Conservation (phyloP, 2,329 filamentous ascomycete species). For the Coniochaeta ligniaria region DNA sequence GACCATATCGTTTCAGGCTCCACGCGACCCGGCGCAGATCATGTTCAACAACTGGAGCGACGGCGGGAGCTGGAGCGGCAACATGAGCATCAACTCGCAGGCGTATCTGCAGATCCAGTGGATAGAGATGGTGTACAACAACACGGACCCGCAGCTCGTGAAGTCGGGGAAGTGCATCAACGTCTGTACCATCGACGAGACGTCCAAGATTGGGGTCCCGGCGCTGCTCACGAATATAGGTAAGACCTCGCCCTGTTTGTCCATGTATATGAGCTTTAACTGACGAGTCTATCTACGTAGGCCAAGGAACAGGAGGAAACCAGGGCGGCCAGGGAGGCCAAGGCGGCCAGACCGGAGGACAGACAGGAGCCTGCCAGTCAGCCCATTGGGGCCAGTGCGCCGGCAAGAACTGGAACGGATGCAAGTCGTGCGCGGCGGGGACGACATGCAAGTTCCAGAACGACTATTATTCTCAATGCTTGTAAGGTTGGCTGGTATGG, state of each 20-base stretch:
- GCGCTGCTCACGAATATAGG: constrained; percentile 18
- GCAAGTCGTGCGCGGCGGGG: constrained; percentile 23
- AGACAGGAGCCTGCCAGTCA: constrained; percentile 12
- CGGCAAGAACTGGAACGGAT: constrained; percentile 27
- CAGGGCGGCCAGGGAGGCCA: constrained; percentile 4
- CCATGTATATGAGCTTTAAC: not conserved
- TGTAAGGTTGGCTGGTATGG: constrained; percentile 10
- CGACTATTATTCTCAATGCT: constrained; percentile 29
- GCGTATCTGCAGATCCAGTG: constrained; percentile 44
- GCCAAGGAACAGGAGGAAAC: not conserved
- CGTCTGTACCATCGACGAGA: constrained; percentile 31
- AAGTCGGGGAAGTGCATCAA: constrained; percentile 19
- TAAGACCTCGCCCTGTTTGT: not conserved
- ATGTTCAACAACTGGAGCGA: constrained; percentile 47
- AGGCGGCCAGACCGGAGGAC: constrained; percentile 10
- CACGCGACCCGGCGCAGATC: constrained; percentile 34
- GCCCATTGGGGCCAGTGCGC: constrained; percentile 28
- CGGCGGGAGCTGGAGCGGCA: constrained; percentile 41
- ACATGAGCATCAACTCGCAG: constrained; percentile 30
- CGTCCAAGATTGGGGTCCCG: constrained; percentile 24
- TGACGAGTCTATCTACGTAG: not conserved
- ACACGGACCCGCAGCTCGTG: constrained; percentile 18
- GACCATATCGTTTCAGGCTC: constrained; percentile 39
- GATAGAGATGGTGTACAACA: constrained; percentile 42
- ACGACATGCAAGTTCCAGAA: constrained; percentile 24